Conservation (phyloP, 805 yeast species). For the Metschnikowia shivogae region DNA sequence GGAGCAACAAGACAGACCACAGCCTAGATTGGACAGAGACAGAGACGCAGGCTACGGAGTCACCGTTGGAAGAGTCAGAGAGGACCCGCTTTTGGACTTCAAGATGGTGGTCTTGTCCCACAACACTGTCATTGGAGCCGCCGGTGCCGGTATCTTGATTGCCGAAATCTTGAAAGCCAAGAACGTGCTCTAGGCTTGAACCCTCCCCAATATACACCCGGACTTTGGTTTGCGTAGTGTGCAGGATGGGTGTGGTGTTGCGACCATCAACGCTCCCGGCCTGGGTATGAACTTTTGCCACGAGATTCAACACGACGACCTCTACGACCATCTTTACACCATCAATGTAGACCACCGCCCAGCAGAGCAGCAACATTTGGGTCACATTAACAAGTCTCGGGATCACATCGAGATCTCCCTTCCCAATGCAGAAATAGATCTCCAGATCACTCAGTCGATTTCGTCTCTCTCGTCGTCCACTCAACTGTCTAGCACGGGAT, state of each 20-base stretch:
- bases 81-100: constrained; percentile 87
- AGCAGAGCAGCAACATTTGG: constrained; percentile 27
- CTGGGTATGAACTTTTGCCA: not conserved
- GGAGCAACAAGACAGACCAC: constrained; percentile 92
- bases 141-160: constrained; percentile 95
- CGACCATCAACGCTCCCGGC: not conserved
- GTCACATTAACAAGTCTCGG: constrained; percentile 30
- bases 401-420: constrained; percentile 23
- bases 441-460: constrained; percentile 32
- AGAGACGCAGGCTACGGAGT: constrained; percentile 93
- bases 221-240: not conserved
- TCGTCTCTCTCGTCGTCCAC: constrained; percentile 30
- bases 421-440: constrained; percentile 20
- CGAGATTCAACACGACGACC: constrained; percentile 12
- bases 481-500: constrained; percentile 54
- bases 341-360: constrained; percentile 28
- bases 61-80: constrained; percentile 90
- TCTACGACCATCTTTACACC: constrained; percentile 31
- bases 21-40: constrained; percentile 95
- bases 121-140: constrained; percentile 97
- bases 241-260: not conserved
- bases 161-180: constrained; percentile 86
- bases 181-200: constrained; percentile 51
- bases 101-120: constrained; percentile 98
- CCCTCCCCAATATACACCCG: not conserved